Base-by-base conservation (phyloP, 2,329 filamentous ascomycete genomes). In the Ampelomyces quisqualis region DNA sequence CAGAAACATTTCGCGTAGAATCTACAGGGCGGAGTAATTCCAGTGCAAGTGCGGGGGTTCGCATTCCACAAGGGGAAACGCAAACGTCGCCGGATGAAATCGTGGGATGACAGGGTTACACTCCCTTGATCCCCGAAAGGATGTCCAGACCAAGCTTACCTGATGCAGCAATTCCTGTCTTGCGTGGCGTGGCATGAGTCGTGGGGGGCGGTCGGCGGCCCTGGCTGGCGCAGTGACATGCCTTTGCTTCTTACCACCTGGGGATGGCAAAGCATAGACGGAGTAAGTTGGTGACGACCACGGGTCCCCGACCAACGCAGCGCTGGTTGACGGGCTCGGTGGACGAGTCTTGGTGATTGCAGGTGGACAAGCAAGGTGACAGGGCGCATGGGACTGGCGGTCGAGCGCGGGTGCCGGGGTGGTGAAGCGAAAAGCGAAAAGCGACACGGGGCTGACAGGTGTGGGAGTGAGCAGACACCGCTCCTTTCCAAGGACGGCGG, bases 291-390 rank as follows among this genome's bases (percentile, higher is more conserved):
- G 33, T 38, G 24, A 23, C 30, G 29, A 30, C 35, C 24, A 38
- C 7, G 15, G 26, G 33, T 17, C n/a, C 10, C 29, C 17, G 31
- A 22, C 18, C 20, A 22, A 14, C 18, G 20, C 31, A 34, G 18
- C 45, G 37, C 22, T 53, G 44, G 38, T 54, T 50, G 47, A 31
- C 47, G 42, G 45, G 42, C 36, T n/a, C 26, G 40, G 44, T 43
- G 51, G 54, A 55, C 59, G 55, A 62, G 60, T 62, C 60, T 58
- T 58, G 47, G 47, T 18, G 40, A 43, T 38, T 22, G 41, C 47
- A 47, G 47, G 47, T 45, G 51, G 30, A 40, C 45, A 41, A 18
- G 41, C 45, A 41, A 18, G 42, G 36, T 47, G 45, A 51, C 47
- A 52, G 49, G 57, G 50, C 51, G 45, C 48, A 51, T 47, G 47